Evolutionary conservation across 2,329 filamentous ascomycete genomes (phyloP), one percentile per base, ranked within the genome.

Genomic region (Scytalidium sp.): DNA sequence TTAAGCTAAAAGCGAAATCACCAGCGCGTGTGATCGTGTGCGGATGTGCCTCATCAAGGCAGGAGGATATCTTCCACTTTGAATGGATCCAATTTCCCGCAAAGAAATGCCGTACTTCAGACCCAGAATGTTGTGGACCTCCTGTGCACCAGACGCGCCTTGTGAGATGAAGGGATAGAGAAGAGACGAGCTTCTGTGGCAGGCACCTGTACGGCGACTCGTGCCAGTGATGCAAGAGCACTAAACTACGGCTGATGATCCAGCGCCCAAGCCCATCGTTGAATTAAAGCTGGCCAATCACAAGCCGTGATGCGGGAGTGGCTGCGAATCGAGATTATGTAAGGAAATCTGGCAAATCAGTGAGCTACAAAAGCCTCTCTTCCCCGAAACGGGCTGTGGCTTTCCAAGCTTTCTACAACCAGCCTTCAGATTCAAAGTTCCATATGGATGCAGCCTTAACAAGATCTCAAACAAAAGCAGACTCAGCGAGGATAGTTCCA

Each of bases 11-110:
- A 25, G 25, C 41, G 32, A 23, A 47, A 45, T 55, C 49, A 47
- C 49, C 55, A 55, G 50, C 53, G 48, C 46, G 40, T 39, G 15
- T 44, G 27, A 39, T 51, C 41, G 40, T 46, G 50, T 50, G 44
- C 53, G 53, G 43, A 41, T 48, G 21, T 47, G 40, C 47, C 41
- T 54, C 56, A 58, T 56, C 29, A 44, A 47, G 43, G 17, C 21
- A 44, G 41, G 11, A 36, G 25, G 13, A 36, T n/a, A 15, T n/a
- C 17, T 36, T 36, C 15, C 15, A 36, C 17, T n/a, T 15, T 7
- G 6, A 36, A 15, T n/a, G 17, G 32, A 36, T 36, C 11, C 32
- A n/a, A 36, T n/a, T n/a, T n/a, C n/a, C n/a, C n/a, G n/a, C n/a
- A n/a, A n/a, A n/a, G n/a, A n/a, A n/a, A n/a, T n/a, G n/a, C n/a